These are phyloP conservation scores for Dispira simplex DNA, from an alignment of 192 early-diverging fungal genomes.

Conservation along the genomic window DNA sequence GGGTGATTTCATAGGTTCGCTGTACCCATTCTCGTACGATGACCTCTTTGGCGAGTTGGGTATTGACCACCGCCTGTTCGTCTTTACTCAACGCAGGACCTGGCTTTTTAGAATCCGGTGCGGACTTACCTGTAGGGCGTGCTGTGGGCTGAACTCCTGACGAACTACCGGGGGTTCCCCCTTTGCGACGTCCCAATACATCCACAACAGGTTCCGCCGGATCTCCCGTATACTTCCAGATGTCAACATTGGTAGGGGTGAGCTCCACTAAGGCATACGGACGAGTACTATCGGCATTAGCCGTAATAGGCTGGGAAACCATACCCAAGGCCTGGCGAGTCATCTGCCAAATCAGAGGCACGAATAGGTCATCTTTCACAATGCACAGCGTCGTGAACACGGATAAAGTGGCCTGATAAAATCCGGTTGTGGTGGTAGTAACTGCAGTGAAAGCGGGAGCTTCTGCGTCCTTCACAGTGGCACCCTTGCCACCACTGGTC, in stretches of 20 bases:
- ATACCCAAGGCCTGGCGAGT: not conserved
- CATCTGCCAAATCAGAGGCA: not conserved
- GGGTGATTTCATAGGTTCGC: slow-evolving; percentile 24
- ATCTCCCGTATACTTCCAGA: not conserved
- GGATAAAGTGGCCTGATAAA: not conserved
- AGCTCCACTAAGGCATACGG: not conserved
- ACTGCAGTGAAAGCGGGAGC: not conserved
- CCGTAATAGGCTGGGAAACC: not conserved
- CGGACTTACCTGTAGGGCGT: too few relatives aligned
- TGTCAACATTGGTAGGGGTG: slow-evolving; percentile 1
- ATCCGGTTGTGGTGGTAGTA: not conserved
- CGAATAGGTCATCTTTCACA: not conserved
- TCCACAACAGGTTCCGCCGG: slow-evolving; percentile 1
- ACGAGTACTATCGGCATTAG: too few relatives aligned
- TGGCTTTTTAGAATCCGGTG: not conserved
- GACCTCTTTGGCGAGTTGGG: slow-evolving; percentile 54
- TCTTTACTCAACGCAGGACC: slow-evolving; percentile 36
- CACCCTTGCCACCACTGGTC: not conserved
- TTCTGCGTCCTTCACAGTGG: too few relatives aligned
- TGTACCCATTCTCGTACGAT: slow-evolving; percentile 42
- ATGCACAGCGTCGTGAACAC: not conserved
- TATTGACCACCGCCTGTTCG: slow-evolving; percentile 45
- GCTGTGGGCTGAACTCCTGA: too few relatives aligned
- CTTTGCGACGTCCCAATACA: not conserved
- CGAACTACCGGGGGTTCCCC: too few relatives aligned